Conservation (phyloP, 495 filamentous ascomycete genomes). For the Echria macrotheca region DNA sequence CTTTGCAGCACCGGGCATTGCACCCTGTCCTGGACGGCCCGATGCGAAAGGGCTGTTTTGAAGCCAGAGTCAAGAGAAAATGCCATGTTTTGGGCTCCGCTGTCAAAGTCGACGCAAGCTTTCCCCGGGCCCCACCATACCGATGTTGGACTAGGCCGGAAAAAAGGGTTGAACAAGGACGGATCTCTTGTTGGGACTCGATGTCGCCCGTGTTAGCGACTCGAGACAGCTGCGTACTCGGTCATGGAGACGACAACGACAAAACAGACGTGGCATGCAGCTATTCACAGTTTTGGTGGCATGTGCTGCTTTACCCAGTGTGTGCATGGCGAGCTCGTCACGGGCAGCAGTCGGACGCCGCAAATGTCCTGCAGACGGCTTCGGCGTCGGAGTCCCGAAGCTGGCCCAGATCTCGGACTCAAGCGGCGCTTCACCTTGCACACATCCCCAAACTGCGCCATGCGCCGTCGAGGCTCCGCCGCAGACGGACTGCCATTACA, state of each 20-base stretch:
- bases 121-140: conserved; percentile 26
- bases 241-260: no score
- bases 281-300: conserved; percentile 1
- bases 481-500: no score
- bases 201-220: conserved; percentile 16
- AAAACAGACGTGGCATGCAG: neutral
- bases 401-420: conserved; percentile 2
- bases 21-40: neutral
- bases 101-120: conserved; percentile 13
- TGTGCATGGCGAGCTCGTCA: no score
- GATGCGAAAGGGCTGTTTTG: neutral
- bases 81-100: neutral
- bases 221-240: conserved; percentile 4
- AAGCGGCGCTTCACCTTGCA: neutral
- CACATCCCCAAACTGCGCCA: conserved; percentile 1
- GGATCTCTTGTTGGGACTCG: conserved; percentile 22
- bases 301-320: no score
- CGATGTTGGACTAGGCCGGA: conserved; percentile 13
- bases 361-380: no score
- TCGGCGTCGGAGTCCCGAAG: conserved; percentile 3
- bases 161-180: conserved; percentile 23
- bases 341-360: conserved; percentile 2
- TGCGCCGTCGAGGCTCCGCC: neutral
- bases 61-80: neutral
- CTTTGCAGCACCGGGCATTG: neutral